Base-by-base conservation (phyloP, 179 eudicot genomes). In the Carnegiea gigantea region DNA sequence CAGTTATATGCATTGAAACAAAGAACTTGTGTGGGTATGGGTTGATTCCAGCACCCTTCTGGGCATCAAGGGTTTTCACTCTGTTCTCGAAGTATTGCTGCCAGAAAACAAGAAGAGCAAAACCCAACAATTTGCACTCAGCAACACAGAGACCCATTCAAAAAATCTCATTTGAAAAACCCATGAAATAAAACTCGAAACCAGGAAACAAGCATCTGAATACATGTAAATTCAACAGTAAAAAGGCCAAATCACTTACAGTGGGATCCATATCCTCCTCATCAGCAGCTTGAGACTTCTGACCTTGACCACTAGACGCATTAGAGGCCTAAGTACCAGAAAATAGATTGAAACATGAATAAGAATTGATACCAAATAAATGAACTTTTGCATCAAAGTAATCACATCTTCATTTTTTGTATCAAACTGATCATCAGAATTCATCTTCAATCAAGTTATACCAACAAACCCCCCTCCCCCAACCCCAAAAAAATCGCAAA, bases 181-280 rank as follows among this genome's bases (percentile, higher is more conserved):
- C 17, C 10, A 59, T 2, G 30, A 57, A 62, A 43, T 57, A 43
- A 57, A 78, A 54, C 59, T 28, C 12, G 44, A 70, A 57, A 26
- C 70, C 33, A 57, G 46, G 70, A 26, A 74, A 26, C 46, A 43
- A 17, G 2, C 44, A 6, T 53, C 6, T 11, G 57, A 46, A 24
- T 65, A 51, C 57, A 51, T 17, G 18, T 11, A 11, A 51, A 51
- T 51, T 17, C 18, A 1, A 24, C 51, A 72, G 18, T 33, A 2
- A 9, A 0, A 20, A 48, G 15, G 53, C 53, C 4, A 11, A 68
- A 28, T 10, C 76, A 78, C 82, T 75, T 89, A 93, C 99, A 46
- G 98, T 95, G 24, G 99, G 98, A 78, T 95, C 99, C 92, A 94
- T 92, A 82, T 91, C 99, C 14, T 94, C 99, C 5, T 95, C 99